These are phyloP conservation scores for Alternaria rosae DNA, from an alignment of 2,329 filamentous ascomycete genomes.

Conservation along the genomic window DNA sequence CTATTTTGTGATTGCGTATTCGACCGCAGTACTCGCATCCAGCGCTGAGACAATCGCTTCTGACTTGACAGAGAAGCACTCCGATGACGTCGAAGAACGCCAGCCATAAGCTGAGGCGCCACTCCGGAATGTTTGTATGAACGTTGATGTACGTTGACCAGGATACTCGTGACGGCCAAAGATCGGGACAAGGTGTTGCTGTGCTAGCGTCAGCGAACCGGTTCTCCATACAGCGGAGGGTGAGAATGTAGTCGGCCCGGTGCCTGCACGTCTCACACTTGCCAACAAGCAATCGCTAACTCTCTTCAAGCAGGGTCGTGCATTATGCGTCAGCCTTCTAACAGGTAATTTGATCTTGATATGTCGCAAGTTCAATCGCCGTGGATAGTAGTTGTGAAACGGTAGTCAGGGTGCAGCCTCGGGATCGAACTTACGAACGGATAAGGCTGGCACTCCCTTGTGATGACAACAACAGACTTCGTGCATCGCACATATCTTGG, in stretches of 20 bases:
- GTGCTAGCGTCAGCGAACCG: neutral
- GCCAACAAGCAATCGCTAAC: neutral
- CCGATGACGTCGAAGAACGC: neutral
- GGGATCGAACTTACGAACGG: neutral
- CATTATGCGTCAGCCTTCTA: neutral
- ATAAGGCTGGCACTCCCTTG: neutral
- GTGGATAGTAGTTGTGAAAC: neutral
- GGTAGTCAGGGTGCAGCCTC: neutral
- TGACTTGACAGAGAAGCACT: neutral
- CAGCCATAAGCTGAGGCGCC: neutral
- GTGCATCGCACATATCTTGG: neutral
- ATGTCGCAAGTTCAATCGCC: neutral
- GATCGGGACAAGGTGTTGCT: neutral
- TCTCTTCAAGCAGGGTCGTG: neutral
- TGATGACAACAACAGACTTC: neutral
- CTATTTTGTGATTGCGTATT: neutral
- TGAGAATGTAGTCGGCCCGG: neutral
- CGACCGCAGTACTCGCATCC: neutral
- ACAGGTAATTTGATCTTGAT: neutral
- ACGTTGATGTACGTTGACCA: neutral
- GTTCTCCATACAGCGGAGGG: neutral
- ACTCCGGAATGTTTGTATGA: neutral
- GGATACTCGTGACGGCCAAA: neutral
- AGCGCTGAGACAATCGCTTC: neutral
- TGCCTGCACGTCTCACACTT: neutral